Conservation (phyloP, 2,329 filamentous ascomycete species). For the Hypocrella siamensis region DNA sequence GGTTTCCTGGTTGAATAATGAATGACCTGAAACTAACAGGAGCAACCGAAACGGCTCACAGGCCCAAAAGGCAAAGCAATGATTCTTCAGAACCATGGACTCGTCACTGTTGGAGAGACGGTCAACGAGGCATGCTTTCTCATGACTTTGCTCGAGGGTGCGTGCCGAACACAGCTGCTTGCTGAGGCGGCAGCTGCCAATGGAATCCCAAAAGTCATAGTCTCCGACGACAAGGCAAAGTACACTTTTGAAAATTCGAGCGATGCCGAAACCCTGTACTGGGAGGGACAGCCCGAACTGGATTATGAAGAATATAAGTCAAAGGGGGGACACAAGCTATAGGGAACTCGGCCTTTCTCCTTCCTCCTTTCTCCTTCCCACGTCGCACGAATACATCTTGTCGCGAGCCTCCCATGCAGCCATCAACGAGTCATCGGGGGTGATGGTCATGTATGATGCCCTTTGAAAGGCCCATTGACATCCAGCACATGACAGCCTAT, state of each 20-base stretch:
- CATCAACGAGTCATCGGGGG: too few species aligned
- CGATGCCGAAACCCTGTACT: conserved; percentile 23
- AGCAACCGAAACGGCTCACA: too few species aligned
- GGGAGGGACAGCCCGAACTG: conserved; percentile 30
- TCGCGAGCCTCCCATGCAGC: too few species aligned
- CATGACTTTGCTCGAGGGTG: conserved; percentile 52
- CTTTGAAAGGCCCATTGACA: too few species aligned
- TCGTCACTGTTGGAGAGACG: conserved; percentile 54
- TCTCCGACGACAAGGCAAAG: conserved; percentile 21
- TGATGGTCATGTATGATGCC: too few species aligned
- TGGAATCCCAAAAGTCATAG: conserved; percentile 23
- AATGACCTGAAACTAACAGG: too few species aligned
- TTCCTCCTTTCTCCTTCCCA: too few species aligned
- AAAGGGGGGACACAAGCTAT: too few species aligned
- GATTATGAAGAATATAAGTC: conserved; percentile 27
- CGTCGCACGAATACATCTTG: too few species aligned
- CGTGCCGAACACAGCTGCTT: conserved; percentile 50
- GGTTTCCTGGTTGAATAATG: too few species aligned
- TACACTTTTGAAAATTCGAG: conserved; percentile 29
- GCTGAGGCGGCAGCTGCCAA: conserved; percentile 46
- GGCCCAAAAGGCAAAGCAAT: conserved; percentile 36
- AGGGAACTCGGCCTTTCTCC: too few species aligned
- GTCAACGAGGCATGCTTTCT: conserved; percentile 62
- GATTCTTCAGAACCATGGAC: conserved; percentile 56
- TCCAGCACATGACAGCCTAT: too few species aligned